A percentile compares a stretch with the other conserved stretches of the same genome.
These are phyloP conservation scores for Infundibulicybe gibba DNA, from an alignment of 768 basidiomycete genomes.

Conservation along the genomic window DNA sequence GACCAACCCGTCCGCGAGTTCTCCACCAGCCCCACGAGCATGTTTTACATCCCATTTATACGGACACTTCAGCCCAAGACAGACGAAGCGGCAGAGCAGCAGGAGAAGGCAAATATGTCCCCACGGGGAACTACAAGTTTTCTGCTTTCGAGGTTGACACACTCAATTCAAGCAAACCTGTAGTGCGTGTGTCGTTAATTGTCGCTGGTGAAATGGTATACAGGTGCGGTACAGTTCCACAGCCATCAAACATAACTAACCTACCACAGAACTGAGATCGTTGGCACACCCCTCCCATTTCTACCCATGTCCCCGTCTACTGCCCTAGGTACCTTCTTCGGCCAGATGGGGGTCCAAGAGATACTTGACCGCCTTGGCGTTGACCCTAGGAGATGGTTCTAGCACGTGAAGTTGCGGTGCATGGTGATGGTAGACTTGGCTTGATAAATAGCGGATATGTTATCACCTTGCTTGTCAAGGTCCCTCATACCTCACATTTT, in stretches of 20 bases:
- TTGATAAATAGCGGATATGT: no score
- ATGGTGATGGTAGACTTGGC: no score
- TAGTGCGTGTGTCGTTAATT: conserved; percentile 51
- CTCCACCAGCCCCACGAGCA: conserved; percentile 67
- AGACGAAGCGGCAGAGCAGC: conserved; percentile 38
- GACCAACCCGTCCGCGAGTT: conserved; percentile 53
- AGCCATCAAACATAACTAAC: neutral
- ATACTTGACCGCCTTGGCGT: conserved; percentile 56
- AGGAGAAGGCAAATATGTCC: conserved; percentile 57
- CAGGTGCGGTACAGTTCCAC: conserved; percentile 31
- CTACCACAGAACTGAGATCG: conserved; percentile 37
- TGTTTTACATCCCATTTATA: conserved; percentile 63
- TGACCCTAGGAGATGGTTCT: conserved; percentile 57
- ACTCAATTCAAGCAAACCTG: conserved; percentile 44
- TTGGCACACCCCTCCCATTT: conserved; percentile 43
- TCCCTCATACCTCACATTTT: no score
- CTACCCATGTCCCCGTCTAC: conserved; percentile 24
- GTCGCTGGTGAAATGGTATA: conserved; percentile 56
- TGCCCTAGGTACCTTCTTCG: conserved; percentile 42
- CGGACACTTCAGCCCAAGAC: conserved; percentile 46
- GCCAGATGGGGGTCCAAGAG: conserved; percentile 41
- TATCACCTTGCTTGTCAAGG: no score
- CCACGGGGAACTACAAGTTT: conserved; percentile 68
- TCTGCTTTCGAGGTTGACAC: conserved; percentile 72
- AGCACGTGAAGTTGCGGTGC: conserved; percentile 1